phyloP scores from a whole-genome alignment of 106 monocot species.

The Narthecium ossifragum region DNA sequence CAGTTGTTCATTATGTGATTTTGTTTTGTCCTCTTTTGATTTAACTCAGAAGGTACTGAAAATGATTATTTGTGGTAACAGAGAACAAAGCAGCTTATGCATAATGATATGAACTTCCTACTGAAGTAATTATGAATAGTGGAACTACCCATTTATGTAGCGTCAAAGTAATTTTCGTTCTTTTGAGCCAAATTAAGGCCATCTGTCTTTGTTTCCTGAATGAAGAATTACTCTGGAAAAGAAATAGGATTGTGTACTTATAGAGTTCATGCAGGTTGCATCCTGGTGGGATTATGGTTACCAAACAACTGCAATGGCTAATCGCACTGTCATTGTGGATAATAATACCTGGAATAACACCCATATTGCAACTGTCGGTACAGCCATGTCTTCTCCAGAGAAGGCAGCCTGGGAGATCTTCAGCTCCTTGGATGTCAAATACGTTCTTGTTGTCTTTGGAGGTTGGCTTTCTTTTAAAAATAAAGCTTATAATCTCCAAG shows the following conservation, averaged over 20 bases:
- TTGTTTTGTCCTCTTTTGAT: too few relatives aligned
- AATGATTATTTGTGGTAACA: too few relatives aligned
- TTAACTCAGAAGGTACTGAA: too few relatives aligned
- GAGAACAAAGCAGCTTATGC: too few relatives aligned
- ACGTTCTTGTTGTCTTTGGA: conserved; percentile 99
- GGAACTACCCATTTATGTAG: too few relatives aligned
- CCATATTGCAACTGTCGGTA: conserved; percentile 97
- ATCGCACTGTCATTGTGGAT: conserved; percentile 96
- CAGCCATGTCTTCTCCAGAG: conserved; percentile 99
- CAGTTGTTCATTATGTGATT: too few relatives aligned
- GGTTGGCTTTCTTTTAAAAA: conserved; percentile 26
- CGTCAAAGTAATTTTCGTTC: too few relatives aligned
- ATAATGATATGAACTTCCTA: too few relatives aligned
- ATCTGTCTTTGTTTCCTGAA: background rate
- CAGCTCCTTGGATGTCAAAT: conserved; percentile 93
- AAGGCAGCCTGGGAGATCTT: conserved; percentile 96
- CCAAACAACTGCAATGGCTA: conserved; percentile 99
- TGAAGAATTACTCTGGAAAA: background rate
- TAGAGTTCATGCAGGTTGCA: conserved; percentile 59
- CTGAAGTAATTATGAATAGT: too few relatives aligned
- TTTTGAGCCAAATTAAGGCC: too few relatives aligned
- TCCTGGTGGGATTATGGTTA: conserved; percentile 99
- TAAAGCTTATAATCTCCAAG: background rate
- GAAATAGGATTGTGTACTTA: too few relatives aligned
- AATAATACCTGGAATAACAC: conserved; percentile 99